Base-by-base conservation (phyloP, 768 basidiomycete species). In the Macrolepiota dolichaula region DNA sequence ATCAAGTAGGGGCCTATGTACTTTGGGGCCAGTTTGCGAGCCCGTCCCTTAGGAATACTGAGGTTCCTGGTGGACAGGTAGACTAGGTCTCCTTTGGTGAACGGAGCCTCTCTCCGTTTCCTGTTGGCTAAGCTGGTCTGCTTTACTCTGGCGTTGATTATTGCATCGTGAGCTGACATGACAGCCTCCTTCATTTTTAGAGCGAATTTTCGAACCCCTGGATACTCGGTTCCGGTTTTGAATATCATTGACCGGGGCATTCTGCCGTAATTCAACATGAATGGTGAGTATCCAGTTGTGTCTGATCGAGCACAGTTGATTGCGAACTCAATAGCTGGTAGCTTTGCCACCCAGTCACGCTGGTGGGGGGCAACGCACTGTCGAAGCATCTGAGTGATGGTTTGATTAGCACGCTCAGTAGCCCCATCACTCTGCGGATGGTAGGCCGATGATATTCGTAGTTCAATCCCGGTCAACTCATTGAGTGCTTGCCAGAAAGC, bases 11-110 rank as follows among this genome's bases (percentile, higher is more conserved):
- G 69, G 19, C 69, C 68, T 32, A 70, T 64, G 47, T 55, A 72
- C 27, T 65, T 66, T 22, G 70, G 70, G 4, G 66, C 44, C 1
- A 72, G 49, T 59, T 72, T 72, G 6, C 61, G 51, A 12, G 64
- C 66, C 9, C 65, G 29, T 9, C 70, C 68, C 42, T 69, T 67
- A 1, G 65, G 67, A 2, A 68, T 0, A 64, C 63, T 67, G 0
- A 79, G 47, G 55, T 79, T 78, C 38, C 71, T 67, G 0, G 75
- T 77, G 0, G 69, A 66, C 0, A 70, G 19, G 29, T 71, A 77
- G 0, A 78, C 74, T 0, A 75, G 54, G 49, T 74, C 70, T 0
- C 72, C 73, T 51, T 50, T 56, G 0, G 24, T 50, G 25, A 75
- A 57, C 0, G 58, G 47, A 35, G 70, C 66, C 10, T 62, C 40